A percentile compares a stretch with the other conserved stretches of the same genome.
Conservation (phyloP, 768 basidiomycete species). For the Suillus brevipes region DNA sequence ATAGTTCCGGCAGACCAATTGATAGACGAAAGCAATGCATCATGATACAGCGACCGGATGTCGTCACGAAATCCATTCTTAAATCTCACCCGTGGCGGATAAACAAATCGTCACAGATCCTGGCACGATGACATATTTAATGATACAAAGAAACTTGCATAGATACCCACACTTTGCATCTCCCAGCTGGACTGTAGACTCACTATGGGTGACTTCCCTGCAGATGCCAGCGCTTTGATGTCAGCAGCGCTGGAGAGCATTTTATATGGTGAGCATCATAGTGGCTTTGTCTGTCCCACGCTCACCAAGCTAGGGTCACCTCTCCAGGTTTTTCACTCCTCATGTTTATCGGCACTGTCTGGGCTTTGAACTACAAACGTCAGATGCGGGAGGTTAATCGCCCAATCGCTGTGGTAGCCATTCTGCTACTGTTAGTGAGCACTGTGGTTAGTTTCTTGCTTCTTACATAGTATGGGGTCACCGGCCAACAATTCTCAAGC, state of each 20-base stretch:
- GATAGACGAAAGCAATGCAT: not conserved
- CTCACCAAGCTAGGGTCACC: not conserved
- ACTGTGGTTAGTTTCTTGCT: conserved; percentile 14
- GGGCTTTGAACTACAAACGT: not conserved
- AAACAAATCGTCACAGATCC: not conserved
- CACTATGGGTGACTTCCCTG: not conserved
- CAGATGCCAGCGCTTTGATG: not conserved
- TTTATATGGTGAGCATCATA: not conserved
- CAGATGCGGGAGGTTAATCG: conserved; percentile 10
- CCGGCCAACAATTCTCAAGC: not conserved
- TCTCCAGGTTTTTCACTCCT: not conserved
- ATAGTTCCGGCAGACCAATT: not conserved
- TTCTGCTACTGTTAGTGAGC: conserved; percentile 22
- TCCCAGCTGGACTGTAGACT: not conserved
- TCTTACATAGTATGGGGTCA: not conserved
- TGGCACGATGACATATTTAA: not conserved
- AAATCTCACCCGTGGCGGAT: not conserved
- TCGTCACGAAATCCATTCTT: not conserved
- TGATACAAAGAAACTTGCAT: not conserved
- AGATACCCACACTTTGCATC: not conserved
- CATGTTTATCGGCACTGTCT: not conserved
- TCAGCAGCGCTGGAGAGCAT: not conserved
- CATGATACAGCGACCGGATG: not conserved
- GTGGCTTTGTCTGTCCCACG: not conserved
- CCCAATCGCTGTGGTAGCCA: conserved; percentile 17